Evolutionary conservation across 306 rosid species (phyloP).

Genomic region (Mimosa pudica): DNA sequence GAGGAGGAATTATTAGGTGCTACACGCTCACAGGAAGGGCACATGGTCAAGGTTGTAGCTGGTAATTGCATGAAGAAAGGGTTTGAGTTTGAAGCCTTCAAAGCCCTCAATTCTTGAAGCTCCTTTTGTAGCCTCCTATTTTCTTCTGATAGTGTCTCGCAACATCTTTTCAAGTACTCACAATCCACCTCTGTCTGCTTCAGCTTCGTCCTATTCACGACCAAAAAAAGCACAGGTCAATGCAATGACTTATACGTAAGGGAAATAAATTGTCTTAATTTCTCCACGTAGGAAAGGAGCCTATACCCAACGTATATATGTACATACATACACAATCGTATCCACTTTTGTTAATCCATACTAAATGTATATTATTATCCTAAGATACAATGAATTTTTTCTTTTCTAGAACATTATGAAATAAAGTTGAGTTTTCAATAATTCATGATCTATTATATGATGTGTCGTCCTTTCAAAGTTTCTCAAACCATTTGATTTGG

Average conservation of each 20-base stretch:
- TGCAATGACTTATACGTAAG: neutral
- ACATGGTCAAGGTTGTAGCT: constrained; percentile 81
- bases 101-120: constrained; percentile 73
- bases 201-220: neutral
- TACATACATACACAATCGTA: no score
- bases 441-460: neutral
- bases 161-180: constrained; percentile 21
- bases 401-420: neutral
- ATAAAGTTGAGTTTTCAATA: neutral
- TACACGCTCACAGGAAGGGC: constrained; percentile 78
- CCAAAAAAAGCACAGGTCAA: neutral
- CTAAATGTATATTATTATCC: no score
- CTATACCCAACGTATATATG: no score
- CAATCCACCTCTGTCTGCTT: constrained; percentile 3
- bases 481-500: neutral
- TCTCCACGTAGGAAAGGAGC: no score
- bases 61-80: constrained; percentile 78
- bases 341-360: no score
- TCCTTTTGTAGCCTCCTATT: constrained; percentile 74
- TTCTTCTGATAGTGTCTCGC: constrained; percentile 76
- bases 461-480: neutral
- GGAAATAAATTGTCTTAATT: no score
- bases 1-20: constrained; percentile 52
- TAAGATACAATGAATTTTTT: neutral
- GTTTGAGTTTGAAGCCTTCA: constrained; percentile 54